Evolutionary conservation across 2,329 filamentous ascomycete species (phyloP).

Genomic region (Xylariaceae sp.): DNA sequence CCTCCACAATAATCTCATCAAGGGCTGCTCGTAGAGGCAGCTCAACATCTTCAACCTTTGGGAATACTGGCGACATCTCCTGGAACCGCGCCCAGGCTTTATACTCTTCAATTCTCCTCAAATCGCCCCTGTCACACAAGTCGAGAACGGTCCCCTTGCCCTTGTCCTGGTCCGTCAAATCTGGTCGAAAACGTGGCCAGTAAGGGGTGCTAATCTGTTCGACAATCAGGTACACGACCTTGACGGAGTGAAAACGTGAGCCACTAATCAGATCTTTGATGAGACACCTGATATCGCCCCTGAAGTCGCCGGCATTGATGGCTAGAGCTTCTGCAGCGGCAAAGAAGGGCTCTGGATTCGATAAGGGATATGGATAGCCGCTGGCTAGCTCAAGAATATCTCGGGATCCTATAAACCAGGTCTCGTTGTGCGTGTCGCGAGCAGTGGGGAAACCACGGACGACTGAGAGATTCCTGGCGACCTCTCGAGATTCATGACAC

Average conservation of each 20-base stretch:
- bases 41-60: conserved; percentile 35
- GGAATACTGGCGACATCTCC: conserved; percentile 38
- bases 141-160: conserved; percentile 41
- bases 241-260: conserved; percentile 32
- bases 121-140: conserved; percentile 32
- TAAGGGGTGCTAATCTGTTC: conserved; percentile 38
- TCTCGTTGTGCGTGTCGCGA: conserved; percentile 34
- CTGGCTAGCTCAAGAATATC: conserved; percentile 39
- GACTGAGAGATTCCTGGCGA: conserved; percentile 30
- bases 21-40: conserved; percentile 29
- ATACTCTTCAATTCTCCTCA: conserved; percentile 33
- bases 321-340: conserved; percentile 33
- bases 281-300: conserved; percentile 32
- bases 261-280: conserved; percentile 33
- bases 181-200: conserved; percentile 38
- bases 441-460: conserved; percentile 38
- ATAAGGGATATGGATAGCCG: conserved; percentile 39
- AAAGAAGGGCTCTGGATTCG: conserved; percentile 40
- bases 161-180: conserved; percentile 35
- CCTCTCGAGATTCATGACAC: conserved; percentile 35
- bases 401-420: conserved; percentile 36
- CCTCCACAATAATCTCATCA: conserved; percentile 32
- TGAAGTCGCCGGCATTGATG: conserved; percentile 35
- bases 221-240: conserved; percentile 36
- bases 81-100: conserved; percentile 37